Conservation (phyloP, 2,329 filamentous ascomycete species). For the Ascochyta koolunga region DNA sequence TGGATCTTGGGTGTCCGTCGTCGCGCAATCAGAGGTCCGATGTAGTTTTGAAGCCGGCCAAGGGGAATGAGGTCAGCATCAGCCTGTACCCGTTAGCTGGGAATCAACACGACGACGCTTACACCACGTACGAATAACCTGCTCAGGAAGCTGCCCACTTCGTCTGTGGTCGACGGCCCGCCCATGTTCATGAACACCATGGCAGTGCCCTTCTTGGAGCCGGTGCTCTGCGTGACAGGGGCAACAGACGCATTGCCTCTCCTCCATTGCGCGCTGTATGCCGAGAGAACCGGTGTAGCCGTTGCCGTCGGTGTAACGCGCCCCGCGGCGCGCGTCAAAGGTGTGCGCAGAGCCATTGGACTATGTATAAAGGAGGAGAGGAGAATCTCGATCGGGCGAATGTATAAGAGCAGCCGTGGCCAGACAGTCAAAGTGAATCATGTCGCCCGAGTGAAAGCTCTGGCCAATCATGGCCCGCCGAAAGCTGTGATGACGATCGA, state of each 20-base stretch:
- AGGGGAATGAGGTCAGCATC: conserved; percentile 96
- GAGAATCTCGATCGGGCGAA: conserved; percentile 6
- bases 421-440: conserved; percentile 33
- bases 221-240: conserved; percentile 67
- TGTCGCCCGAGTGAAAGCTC: conserved; percentile 22
- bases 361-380: conserved; percentile 37
- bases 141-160: conserved; percentile 89
- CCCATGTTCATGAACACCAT: conserved; percentile 99
- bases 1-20: conserved; percentile 94
- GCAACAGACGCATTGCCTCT: conserved; percentile 63
- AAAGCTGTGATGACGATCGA: conserved; percentile 32
- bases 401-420: conserved; percentile 19
- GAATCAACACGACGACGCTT: not conserved
- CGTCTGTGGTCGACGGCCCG: conserved; percentile 83
- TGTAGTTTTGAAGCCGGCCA: conserved; percentile 85
- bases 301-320: conserved; percentile 39
- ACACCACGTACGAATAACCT: conserved; percentile 78
- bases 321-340: conserved; percentile 40
- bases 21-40: conserved; percentile 84
- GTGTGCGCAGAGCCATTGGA: conserved; percentile 50
- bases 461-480: conserved; percentile 31
- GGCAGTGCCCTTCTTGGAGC: conserved; percentile 80
- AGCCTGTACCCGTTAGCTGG: conserved; percentile 61
- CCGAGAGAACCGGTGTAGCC: conserved; percentile 35
- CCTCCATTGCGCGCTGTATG: conserved; percentile 44